phyloP scores from a whole-genome alignment of 495 filamentous ascomycete species.

The Daldinia concentrica region DNA sequence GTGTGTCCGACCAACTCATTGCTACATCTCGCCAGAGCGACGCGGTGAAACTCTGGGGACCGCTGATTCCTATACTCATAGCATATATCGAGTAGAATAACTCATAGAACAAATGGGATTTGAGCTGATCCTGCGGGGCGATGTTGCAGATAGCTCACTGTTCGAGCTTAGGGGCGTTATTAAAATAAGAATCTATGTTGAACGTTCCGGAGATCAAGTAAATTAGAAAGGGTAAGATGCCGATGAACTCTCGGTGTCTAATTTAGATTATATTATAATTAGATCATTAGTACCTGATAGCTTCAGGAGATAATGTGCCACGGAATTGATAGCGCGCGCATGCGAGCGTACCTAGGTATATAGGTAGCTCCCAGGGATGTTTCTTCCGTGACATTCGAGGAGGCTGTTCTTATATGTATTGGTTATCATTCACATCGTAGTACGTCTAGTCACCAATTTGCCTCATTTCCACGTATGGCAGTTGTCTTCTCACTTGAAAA shows the following conservation, averaged over 20 bases:
- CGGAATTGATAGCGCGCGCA: not conserved
- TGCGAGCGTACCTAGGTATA: not conserved
- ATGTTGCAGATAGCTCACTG: too few relatives aligned
- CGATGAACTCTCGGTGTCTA: too few relatives aligned
- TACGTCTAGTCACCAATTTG: too few relatives aligned
- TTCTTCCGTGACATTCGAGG: not conserved
- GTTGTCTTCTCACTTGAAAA: too few relatives aligned
- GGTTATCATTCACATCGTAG: too few relatives aligned
- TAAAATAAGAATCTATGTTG: too few relatives aligned
- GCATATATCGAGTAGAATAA: constrained; percentile 9
- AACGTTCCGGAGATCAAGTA: too few relatives aligned
- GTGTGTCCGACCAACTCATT: not conserved
- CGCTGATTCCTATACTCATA: constrained; percentile 23
- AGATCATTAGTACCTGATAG: not conserved
- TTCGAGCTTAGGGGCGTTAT: too few relatives aligned
- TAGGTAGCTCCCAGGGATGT: not conserved
- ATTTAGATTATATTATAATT: too few relatives aligned
- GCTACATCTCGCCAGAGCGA: not conserved
- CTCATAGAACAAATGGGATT: not conserved
- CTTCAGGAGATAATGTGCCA: not conserved
- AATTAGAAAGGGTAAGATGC: too few relatives aligned
- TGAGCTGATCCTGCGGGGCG: not conserved
- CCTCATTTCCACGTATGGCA: too few relatives aligned
- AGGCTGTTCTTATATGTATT: not conserved
- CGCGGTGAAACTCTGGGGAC: constrained; percentile 26